Conservation (phyloP, 371 early-diverging fungal species). For the Mucor ambiguus region DNA sequence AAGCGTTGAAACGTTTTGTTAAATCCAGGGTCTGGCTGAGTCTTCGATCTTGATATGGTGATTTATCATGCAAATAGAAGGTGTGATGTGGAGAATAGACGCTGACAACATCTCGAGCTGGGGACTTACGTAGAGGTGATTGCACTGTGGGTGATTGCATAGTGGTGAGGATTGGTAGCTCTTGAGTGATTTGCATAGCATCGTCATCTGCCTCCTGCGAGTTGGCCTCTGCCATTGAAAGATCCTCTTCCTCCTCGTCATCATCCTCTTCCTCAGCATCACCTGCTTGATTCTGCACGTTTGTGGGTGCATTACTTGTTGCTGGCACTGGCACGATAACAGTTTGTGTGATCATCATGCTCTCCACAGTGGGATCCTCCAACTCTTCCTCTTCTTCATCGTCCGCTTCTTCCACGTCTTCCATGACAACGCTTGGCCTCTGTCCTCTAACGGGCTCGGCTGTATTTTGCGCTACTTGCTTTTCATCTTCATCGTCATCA, state of each 20-base stretch:
- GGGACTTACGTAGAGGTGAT: not conserved
- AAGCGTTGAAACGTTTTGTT: not conserved
- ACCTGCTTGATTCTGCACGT: not conserved
- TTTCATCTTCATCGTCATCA: not conserved
- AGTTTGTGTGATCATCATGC: conserved; percentile 1
- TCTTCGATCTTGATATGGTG: not conserved
- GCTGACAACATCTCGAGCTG: not conserved
- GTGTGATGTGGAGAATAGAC: not conserved
- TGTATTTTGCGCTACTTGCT: not conserved
- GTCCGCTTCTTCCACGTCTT: not conserved
- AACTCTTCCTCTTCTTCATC: not conserved
- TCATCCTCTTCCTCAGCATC: not conserved
- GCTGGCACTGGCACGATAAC: not conserved
- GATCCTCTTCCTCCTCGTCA: not conserved
- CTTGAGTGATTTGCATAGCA: conserved; percentile 11
- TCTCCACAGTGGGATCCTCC: not conserved
- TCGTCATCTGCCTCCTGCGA: not conserved
- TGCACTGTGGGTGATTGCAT: not conserved
- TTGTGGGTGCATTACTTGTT: not conserved
- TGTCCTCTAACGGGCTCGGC: not conserved
- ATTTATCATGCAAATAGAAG: conserved; percentile 8
- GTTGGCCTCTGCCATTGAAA: not conserved
- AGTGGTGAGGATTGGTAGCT: not conserved
- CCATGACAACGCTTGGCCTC: not conserved
- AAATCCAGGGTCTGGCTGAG: not conserved